Evolutionary conservation across 495 filamentous ascomycete genomes (phyloP), one percentile per base, ranked within the genome.

Genomic region (Umbilicaria muhlenbergii): DNA sequence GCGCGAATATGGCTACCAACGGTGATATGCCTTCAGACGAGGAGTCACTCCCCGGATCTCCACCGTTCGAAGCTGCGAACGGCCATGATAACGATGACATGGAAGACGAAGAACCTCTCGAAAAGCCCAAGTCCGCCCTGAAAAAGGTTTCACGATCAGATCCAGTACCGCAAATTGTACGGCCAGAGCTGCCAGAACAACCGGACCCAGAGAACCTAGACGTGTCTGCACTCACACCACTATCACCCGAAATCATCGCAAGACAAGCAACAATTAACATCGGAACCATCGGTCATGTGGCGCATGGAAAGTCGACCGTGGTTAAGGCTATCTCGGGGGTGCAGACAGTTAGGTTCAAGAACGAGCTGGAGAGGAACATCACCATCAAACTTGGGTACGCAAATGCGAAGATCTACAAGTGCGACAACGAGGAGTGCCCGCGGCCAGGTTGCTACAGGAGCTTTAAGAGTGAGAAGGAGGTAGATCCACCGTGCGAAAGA

Each of bases 301-400:
- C 91, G 54, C 89, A 96, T 77, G 87, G 91, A 47, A 96, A 98
- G 63, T 89, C 83, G 35, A 98, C 91, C 13, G 92, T 98, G 17
- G 91, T 98, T 45, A 98, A 98, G 73, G 91, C 91, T 44, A 95
- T 98, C 51, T 95, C 91, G 0, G 92, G 91, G 38, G 91, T 98
- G 21, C 91, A 98, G 72, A 98, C 91, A 12, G 91, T 98, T 54
- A 77, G 91, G 46, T 98, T 98, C 74, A 98, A 98, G 79, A 98
- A 94, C 66, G 91, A 98, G 64, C 67, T 95, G 63, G 91, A 96
- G 68, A 74, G 91, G 51, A 98, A 98, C 58, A 98, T 98, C 57
- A 98, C 91, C 46, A 98, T 98, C 68, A 98, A 98, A 77, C 76
- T 98, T 58, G 91, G 91, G 59, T 98, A 98, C 62, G 91, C 91